These are phyloP conservation scores for Aspergillus amoenus DNA, from an alignment of 2,329 filamentous ascomycete species.

Conservation along the genomic window DNA sequence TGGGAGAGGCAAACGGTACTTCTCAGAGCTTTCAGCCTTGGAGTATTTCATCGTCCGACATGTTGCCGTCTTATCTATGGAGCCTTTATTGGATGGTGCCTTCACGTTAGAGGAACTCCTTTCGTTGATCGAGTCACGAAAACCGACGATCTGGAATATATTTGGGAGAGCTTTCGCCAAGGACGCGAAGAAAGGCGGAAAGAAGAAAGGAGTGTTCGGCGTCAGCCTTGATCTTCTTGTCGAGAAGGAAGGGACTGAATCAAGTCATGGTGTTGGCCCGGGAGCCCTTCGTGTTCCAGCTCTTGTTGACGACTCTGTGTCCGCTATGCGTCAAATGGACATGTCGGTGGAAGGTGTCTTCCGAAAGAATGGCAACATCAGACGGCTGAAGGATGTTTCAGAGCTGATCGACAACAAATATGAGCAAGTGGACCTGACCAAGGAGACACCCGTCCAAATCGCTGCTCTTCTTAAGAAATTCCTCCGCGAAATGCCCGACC, in stretches of 20 bases:
- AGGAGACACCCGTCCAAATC: conserved; percentile 88
- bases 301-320: conserved; percentile 91
- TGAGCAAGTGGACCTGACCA: conserved; percentile 79
- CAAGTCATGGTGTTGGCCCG: conserved; percentile 93
- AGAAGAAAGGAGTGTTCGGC: conserved; percentile 93
- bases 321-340: conserved; percentile 97
- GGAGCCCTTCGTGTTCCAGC: conserved; percentile 86
- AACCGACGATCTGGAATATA: conserved; percentile 96
- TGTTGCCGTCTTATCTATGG: conserved; percentile 91
- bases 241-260: conserved; percentile 92
- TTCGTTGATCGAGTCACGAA: conserved; percentile 87
- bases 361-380: conserved; percentile 98
- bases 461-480: conserved; percentile 95
- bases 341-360: conserved; percentile 98
- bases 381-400: conserved; percentile 81
- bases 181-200: conserved; percentile 66
- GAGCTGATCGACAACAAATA: conserved; percentile 84
- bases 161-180: conserved; percentile 95
- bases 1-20: conserved; percentile 73
- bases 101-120: conserved; percentile 94
- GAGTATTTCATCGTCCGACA: conserved; percentile 98
- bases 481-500: conserved; percentile 89
- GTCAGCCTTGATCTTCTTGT: conserved; percentile 85
- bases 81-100: conserved; percentile 82
- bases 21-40: conserved; percentile 89